Percentiles rank a stretch among this genome's conserved stretches.
phyloP scores from a whole-genome alignment of 148 eudicot genomes.

The Rheum nobile region DNA sequence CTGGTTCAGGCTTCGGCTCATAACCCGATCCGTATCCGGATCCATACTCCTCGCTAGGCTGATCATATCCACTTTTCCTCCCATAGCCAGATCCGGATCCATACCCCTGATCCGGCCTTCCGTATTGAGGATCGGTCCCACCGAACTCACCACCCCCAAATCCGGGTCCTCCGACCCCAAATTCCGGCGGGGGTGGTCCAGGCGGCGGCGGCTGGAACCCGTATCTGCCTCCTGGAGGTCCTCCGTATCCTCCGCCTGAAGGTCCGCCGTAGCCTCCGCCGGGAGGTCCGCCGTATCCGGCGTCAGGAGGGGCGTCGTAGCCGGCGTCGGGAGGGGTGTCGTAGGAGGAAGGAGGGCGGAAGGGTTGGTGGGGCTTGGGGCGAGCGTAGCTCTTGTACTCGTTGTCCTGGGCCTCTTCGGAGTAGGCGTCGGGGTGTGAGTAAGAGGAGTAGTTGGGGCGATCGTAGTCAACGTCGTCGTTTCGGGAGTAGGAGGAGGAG shows the following conservation, averaged over 20 bases:
- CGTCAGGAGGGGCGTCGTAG: background rate
- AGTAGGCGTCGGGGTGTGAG: slow-evolving; percentile 68
- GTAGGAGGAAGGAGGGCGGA: slow-evolving; percentile 1
- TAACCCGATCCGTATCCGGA: background rate
- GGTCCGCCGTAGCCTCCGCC: background rate
- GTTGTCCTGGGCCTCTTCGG: slow-evolving; percentile 44
- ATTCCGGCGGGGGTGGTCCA: background rate
- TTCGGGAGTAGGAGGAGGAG: background rate
- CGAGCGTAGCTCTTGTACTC: slow-evolving; percentile 76
- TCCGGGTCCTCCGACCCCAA: slow-evolving; percentile 16
- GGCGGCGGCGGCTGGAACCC: background rate
- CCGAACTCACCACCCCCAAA: slow-evolving; percentile 20
- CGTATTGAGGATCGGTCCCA: slow-evolving; percentile 13
- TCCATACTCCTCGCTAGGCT: background rate
- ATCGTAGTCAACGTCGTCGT: slow-evolving; percentile 41
- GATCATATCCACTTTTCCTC: slow-evolving; percentile 13
- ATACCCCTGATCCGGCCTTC: slow-evolving; percentile 11
- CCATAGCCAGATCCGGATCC: slow-evolving; percentile 12
- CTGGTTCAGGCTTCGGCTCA: background rate
- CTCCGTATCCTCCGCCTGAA: background rate
- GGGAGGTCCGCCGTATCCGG: background rate
- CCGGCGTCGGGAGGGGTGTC: background rate
- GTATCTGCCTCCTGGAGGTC: background rate
- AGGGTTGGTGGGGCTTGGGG: slow-evolving; percentile 35
- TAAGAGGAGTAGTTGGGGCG: slow-evolving; percentile 56